Base-by-base conservation (phyloP, 139 green algal genomes). In the Mesotaenium endlicherianum region DNA sequence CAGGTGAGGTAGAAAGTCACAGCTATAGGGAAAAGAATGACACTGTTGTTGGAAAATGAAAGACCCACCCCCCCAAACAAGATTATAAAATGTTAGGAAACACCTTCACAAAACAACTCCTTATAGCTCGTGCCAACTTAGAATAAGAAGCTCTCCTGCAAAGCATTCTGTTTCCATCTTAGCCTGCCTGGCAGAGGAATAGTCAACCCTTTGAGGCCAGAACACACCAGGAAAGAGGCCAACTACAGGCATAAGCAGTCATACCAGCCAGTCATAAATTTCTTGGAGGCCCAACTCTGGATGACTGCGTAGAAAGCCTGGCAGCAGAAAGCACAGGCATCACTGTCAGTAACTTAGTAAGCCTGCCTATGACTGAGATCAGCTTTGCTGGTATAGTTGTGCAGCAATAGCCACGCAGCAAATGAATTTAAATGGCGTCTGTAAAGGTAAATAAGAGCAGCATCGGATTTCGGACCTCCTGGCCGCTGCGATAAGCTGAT, bases 21-120 rank as follows among this genome's bases (percentile, higher is more conserved):
- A 0, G 93, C 94, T 20, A 98, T 91, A 0, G 95, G 95, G 43
- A 98, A 94, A 17, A 98, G 85, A 53, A 98, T 97, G 41, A 91
- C 93, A 76, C 92, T 93, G 88, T 17, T 60, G 50, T 60, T 60
- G 50, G 50, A 60, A 60, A 34, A 60, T 17, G 50, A 26, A 60
- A 26, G 50, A n/a, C n/a, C n/a, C n/a, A n/a, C n/a, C n/a, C n/a
- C n/a, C n/a, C n/a, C n/a, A n/a, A n/a, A n/a, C n/a, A n/a, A n/a
- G n/a, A n/a, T n/a, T n/a, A n/a, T n/a, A n/a, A n/a, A n/a, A n/a
- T n/a, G n/a, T n/a, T n/a, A n/a, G n/a, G n/a, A n/a, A n/a, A n/a
- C n/a, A n/a, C n/a, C n/a, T n/a, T n/a, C n/a, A n/a, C n/a, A n/a
- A n/a, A n/a, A n/a, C n/a, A n/a, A n/a, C n/a, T n/a, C n/a, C n/a